Evolutionary conservation across 768 basidiomycete genomes (phyloP), one percentile per base, ranked within the genome.

Genomic region (Kwoniella europaea): DNA sequence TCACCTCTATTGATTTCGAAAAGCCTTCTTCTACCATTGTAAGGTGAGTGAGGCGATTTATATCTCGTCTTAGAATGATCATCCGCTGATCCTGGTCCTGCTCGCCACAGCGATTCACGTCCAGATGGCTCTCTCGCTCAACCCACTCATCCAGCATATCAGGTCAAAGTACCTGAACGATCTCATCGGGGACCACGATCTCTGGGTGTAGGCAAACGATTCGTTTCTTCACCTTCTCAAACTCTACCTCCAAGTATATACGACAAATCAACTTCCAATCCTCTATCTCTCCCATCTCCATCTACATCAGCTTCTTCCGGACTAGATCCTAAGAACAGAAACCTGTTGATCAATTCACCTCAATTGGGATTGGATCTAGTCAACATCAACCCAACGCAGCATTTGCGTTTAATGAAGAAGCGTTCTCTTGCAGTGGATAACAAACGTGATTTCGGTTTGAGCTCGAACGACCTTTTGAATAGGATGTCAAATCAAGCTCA

Each of bases 241-340:
- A 66, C 44, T 9, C 71, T 75, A 16, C 71, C 68, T 41, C 64
- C 68, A 16, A 75, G 67, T 3, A 52, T 69, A 43, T 75, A 75
- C 57, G 71, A 71, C 20, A 42, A 63, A n/a, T 29, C 73, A 22
- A 16, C 63, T 9, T 52, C 62, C n/a, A 74, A 74, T 53, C 69
- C 70, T 6, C 63, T 74, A 2, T 67, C 65, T 10, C 35, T 71
- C 20, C 57, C 59, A 61, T 43, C 42, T 4, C 41, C 59, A 43
- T 10, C 10, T 12, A 41, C 22, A 29, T 24, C 55, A 18, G 24
- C 10, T 27, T 13, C 22, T 57, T 29, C 54, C 54, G 24, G 35
- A 35, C 35, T 18, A 13, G 24, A 41, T 41, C 16, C 29, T 15
- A 27, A 22, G 35, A 29, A 43, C 22, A 54, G 18, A 13, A 35